Base-by-base conservation (phyloP, 352 stramenopile genomes). In the Pythium aristosporum region DNA sequence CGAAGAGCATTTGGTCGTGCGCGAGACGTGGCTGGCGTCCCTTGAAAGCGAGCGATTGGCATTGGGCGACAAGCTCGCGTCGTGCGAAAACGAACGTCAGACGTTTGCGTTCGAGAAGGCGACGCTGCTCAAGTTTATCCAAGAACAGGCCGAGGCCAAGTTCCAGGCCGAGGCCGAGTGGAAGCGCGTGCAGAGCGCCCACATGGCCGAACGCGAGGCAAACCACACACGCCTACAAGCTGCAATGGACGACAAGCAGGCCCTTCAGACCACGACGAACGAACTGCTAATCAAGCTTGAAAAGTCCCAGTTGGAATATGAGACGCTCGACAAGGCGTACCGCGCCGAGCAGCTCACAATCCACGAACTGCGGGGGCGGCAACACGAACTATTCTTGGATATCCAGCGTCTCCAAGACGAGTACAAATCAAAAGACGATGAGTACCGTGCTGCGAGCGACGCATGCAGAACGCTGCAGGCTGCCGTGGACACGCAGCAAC, bases 61-160 rank as follows among this genome's bases (percentile, higher is more conserved):
- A 13, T 44, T 86, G 13, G 68, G 84, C 21, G 76, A 86, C 9
- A 63, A 82, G n/a, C 58, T 91, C 30, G 74, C 72, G 3, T 58
- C 66, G 18, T 44, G 72, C 20, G 60, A 75, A 10, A 78, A 68
- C 20, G 77, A 88, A 16, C 69, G 69, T 23, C 79, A 89, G 59
- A 90, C 77, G 16, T 70, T 74, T 15, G 78, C 76, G 15, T 87
- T 82, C 30, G 85, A 93, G 63, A 91, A 91, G 48, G 72, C 82
- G 3, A 88, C 77, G 32, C 61, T 93, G 37, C 71, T 93, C 57
- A 85, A 86, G 50, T 91, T 82, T 52, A 87, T 91, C 23, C 84
- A 91, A 20, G 78, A 90, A 34, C 82, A 91, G 58, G 82, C 82
- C 1, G 80, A 91, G 57, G 65, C 69, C 46, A 91, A 91, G 47